Evolutionary conservation across 306 rosid genomes (phyloP).

Genomic region (Castanospermum australe): DNA sequence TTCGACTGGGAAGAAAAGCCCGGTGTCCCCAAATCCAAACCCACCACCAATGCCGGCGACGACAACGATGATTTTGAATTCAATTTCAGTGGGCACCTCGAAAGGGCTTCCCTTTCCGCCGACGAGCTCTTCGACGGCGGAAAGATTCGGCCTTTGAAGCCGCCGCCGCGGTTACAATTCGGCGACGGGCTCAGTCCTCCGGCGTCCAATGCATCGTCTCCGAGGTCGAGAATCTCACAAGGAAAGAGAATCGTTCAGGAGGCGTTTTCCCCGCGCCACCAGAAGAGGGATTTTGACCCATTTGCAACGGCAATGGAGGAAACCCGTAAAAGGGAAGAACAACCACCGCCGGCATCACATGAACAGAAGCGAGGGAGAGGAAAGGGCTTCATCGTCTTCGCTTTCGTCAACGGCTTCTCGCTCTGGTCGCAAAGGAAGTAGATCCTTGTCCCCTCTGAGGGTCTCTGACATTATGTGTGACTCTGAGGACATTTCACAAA

Average conservation of each 20-base stretch:
- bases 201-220: slow-evolving; percentile 29
- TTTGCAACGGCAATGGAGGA: slow-evolving; percentile 50
- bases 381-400: slow-evolving; percentile 12
- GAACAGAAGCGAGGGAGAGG: slow-evolving; percentile 52
- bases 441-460: slow-evolving; percentile 78
- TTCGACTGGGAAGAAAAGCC: slow-evolving; percentile 67
- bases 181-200: slow-evolving; percentile 9
- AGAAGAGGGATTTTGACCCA: slow-evolving; percentile 47
- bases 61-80: slow-evolving; percentile 57
- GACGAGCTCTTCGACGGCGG: slow-evolving; percentile 88
- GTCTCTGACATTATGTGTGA: slow-evolving; percentile 56
- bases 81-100: slow-evolving; percentile 53
- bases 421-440: slow-evolving; percentile 52
- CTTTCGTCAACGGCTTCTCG: not conserved
- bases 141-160: slow-evolving; percentile 72
- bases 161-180: slow-evolving; percentile 45
- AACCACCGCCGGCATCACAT: not conserved
- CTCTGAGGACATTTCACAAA: slow-evolving; percentile 31
- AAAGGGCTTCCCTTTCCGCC: slow-evolving; percentile 50
- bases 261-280: slow-evolving; percentile 40
- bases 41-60: not conserved
- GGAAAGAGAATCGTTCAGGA: slow-evolving; percentile 46
- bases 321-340: slow-evolving; percentile 12
- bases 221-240: slow-evolving; percentile 35
- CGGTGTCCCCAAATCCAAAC: slow-evolving; percentile 47